A percentile compares a stretch with the other conserved stretches of the same genome.
Conservation (phyloP, 139 green algal genomes). For the Tetraselmis chui region DNA sequence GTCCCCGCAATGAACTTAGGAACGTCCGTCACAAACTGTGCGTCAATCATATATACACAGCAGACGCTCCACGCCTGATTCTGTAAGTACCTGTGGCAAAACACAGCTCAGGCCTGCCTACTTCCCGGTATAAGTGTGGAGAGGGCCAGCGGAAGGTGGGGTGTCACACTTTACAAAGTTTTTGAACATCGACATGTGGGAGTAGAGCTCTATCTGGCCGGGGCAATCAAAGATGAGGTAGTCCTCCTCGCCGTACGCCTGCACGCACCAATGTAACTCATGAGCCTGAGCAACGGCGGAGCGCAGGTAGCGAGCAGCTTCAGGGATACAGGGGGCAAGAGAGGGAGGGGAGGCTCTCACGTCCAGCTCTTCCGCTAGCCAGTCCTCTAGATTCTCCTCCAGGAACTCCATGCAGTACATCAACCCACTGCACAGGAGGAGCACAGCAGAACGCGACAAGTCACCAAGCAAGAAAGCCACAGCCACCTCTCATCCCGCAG, state of each 20-base stretch:
- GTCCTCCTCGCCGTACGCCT: slow-evolving; percentile 91
- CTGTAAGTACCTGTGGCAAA: background rate
- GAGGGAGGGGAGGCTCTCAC: slow-evolving; percentile 14
- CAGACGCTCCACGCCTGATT: slow-evolving; percentile 31
- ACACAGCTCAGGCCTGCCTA: background rate
- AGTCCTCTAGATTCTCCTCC: slow-evolving; percentile 93
- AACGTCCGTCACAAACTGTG: slow-evolving; percentile 76
- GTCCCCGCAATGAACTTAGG: slow-evolving; percentile 69
- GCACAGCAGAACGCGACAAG: background rate
- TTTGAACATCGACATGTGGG: slow-evolving; percentile 77
- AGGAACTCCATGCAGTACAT: slow-evolving; percentile 99
- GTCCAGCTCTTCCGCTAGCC: slow-evolving; percentile 83
- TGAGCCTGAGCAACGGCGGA: too few species aligned
- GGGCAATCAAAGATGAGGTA: slow-evolving; percentile 96
- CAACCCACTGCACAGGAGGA: slow-evolving; percentile 62
- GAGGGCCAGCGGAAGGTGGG: background rate
- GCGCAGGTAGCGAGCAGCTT: too few species aligned
- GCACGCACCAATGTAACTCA: too few species aligned
- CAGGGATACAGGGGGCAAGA: background rate
- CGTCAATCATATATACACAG: slow-evolving; percentile 93
- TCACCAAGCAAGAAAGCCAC: too few species aligned
- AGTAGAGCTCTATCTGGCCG: slow-evolving; percentile 98
- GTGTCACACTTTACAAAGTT: slow-evolving; percentile 51
- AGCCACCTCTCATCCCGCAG: too few species aligned
- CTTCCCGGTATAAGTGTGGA: background rate